phyloP scores from a whole-genome alignment of 805 yeast genomes.

The Kodamaea kaohsiungensis region DNA sequence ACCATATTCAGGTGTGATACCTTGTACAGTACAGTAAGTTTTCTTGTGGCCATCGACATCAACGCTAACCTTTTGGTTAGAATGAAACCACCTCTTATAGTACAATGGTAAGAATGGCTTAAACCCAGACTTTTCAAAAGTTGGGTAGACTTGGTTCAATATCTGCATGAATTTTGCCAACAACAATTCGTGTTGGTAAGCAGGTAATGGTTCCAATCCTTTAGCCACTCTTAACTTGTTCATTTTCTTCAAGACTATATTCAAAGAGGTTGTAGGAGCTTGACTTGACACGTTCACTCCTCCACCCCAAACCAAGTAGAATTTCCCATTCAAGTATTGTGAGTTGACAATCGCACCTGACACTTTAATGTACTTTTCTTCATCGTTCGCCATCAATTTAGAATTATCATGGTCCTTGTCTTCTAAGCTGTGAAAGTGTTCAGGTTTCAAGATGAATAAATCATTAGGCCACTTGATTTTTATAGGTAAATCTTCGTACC shows the following conservation, averaged over 20 bases:
- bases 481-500: constrained; percentile 75
- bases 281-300: constrained; percentile 82
- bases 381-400: constrained; percentile 49
- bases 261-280: constrained; percentile 92
- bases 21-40: constrained; percentile 59
- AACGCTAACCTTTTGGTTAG: constrained; percentile 62
- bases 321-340: constrained; percentile 58
- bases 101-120: constrained; percentile 65
- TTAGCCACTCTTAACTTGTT: constrained; percentile 50
- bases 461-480: constrained; percentile 97
- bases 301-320: constrained; percentile 75
- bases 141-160: constrained; percentile 61
- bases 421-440: constrained; percentile 36
- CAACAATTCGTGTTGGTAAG: constrained; percentile 49
- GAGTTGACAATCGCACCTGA: constrained; percentile 87
- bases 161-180: constrained; percentile 67
- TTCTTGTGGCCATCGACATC: constrained; percentile 46
- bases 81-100: constrained; percentile 85
- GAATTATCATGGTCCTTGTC: constrained; percentile 34
- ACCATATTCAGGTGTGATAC: constrained; percentile 86
- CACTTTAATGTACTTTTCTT: constrained; percentile 70
- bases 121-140: constrained; percentile 68
- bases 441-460: constrained; percentile 72
- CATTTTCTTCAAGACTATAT: constrained; percentile 61
- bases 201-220: constrained; percentile 48